phyloP scores from a whole-genome alignment of 2,329 filamentous ascomycete species.

The Aspergillus novofumigatus region DNA sequence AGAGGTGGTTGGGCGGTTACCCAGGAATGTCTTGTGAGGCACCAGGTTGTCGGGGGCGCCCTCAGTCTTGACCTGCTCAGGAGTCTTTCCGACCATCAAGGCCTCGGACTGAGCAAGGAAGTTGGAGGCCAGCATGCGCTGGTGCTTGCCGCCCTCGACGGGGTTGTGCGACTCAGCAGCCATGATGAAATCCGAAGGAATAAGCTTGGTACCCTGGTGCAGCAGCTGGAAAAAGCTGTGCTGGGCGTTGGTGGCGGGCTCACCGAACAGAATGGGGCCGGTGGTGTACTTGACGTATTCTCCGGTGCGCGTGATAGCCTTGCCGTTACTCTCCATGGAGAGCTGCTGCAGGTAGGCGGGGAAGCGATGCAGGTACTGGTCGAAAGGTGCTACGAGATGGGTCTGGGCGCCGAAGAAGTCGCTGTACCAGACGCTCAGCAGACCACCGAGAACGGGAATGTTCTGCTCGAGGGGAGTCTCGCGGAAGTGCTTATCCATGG shows the following conservation, averaged over 20 bases:
- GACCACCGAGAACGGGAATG: conserved; percentile 86
- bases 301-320: conserved; percentile 85
- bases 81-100: conserved; percentile 52
- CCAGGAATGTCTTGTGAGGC: conserved; percentile 98
- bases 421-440: conserved; percentile 97
- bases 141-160: conserved; percentile 84
- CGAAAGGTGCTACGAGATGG: conserved; percentile 94
- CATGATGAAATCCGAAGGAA: conserved; percentile 96
- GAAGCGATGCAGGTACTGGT: conserved; percentile 99
- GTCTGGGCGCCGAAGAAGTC: conserved; percentile 99
- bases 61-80: conserved; percentile 46
- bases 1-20: conserved; percentile 93
- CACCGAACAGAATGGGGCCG: conserved; percentile 90
- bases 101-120: conserved; percentile 49
- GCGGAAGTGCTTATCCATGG: conserved; percentile 98
- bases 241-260: conserved; percentile 98
- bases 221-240: conserved; percentile 99
- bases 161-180: conserved; percentile 97
- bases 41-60: conserved; percentile 57
- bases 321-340: conserved; percentile 99
- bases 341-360: conserved; percentile 98
- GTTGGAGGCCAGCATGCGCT: conserved; percentile 59
- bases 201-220: conserved; percentile 98
- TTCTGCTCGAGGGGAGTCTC: conserved; percentile 88
- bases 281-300: conserved; percentile 96